These are phyloP conservation scores for Apiospora phragmitis DNA, from an alignment of 2,329 filamentous ascomycete genomes.

Conservation along the genomic window DNA sequence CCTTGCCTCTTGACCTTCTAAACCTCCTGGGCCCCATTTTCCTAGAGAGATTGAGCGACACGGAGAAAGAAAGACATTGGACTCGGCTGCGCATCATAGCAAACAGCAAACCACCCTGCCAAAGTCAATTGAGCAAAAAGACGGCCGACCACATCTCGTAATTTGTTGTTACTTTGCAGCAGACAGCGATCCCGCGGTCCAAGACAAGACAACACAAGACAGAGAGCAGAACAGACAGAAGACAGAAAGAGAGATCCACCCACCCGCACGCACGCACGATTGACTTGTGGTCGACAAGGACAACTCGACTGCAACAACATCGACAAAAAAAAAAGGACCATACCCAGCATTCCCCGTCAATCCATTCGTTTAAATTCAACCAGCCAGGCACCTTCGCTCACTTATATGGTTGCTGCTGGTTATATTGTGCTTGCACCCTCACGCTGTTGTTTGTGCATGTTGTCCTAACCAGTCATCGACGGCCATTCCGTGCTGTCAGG, in stretches of 20 bases:
- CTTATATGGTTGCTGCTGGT: not conserved
- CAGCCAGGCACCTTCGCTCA: constrained; percentile 11
- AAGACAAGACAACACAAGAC: not conserved
- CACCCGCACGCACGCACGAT: not conserved
- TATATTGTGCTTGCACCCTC: not conserved
- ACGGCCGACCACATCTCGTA: not conserved
- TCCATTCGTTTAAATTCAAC: constrained; percentile 2
- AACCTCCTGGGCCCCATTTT: not conserved
- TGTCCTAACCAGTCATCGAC: constrained; percentile 12
- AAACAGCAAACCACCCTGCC: not conserved
- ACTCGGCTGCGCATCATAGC: not conserved
- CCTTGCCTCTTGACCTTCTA: not conserved
- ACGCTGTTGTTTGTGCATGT: not conserved
- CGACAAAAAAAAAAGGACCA: constrained; percentile 1
- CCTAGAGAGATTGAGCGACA: constrained; percentile 1
- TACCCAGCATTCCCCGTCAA: not conserved
- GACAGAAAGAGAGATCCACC: not conserved
- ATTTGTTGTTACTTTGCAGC: not conserved
- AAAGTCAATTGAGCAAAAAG: not conserved
- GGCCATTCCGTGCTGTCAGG: constrained; percentile 14
- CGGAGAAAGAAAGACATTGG: constrained; percentile 4
- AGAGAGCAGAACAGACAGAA: not conserved
- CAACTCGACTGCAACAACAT: not conserved
- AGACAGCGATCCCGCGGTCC: not conserved
- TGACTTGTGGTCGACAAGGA: constrained; percentile 1